A percentile compares a stretch with the other conserved stretches of the same genome.
These are phyloP conservation scores for Rhodotorula sp. DNA, from an alignment of 1,284 basidiomycete genomes.

Conservation along the genomic window DNA sequence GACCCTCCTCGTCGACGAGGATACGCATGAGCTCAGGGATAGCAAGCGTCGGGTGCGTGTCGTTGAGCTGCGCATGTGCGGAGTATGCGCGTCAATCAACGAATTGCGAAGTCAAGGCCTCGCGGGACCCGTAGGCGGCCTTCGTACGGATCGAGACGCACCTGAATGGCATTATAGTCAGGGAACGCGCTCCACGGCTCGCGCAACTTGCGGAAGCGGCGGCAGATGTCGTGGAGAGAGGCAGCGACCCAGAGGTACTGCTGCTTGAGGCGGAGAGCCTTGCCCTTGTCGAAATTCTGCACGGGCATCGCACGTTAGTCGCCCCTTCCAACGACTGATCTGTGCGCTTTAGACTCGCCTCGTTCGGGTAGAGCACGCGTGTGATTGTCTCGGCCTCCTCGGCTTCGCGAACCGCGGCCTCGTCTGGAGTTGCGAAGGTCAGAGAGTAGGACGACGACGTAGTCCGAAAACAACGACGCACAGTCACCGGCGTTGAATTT, in stretches of 20 bases:
- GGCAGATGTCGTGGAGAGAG: conserved; percentile 75
- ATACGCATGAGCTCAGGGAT: conserved; percentile 91
- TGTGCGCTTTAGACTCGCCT: too few species aligned
- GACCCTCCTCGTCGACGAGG: conserved; percentile 77
- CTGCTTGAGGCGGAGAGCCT: conserved; percentile 88
- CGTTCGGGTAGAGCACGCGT: conserved; percentile 59
- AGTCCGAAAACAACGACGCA: background rate
- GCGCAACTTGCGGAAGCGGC: conserved; percentile 52
- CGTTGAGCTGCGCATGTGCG: conserved; percentile 67
- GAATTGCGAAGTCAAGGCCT: conserved; percentile 53
- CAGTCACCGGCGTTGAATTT: conserved; percentile 59
- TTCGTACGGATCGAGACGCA: background rate
- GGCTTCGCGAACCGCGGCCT: conserved; percentile 76
- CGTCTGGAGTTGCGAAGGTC: conserved; percentile 66
- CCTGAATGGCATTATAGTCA: conserved; percentile 56
- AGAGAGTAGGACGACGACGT: background rate
- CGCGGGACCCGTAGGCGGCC: conserved; percentile 1
- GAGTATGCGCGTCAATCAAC: conserved; percentile 58
- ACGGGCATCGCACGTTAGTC: too few species aligned
- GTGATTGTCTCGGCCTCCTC: conserved; percentile 86
- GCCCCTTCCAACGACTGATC: too few species aligned
- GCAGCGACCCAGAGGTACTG: conserved; percentile 64
- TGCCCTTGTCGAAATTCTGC: conserved; percentile 63
- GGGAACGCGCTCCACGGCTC: conserved; percentile 74
- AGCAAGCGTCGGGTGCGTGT: conserved; percentile 90